These are phyloP conservation scores for Allium fistulosum DNA, from an alignment of 106 monocot genomes.

Conservation along the genomic window DNA sequence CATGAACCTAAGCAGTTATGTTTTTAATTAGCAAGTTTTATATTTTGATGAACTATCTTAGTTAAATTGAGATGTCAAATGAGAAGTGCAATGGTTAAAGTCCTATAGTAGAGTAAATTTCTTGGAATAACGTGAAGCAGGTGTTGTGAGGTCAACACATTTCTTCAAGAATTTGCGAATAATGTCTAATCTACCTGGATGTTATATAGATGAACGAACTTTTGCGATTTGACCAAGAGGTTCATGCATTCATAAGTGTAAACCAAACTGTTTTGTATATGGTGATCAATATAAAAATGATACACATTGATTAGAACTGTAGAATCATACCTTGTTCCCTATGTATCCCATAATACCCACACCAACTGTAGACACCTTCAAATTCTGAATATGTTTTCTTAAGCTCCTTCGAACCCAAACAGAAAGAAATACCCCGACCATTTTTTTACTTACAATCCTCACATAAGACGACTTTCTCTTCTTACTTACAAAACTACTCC, in stretches of 20 bases:
- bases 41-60: no score
- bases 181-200: background rate
- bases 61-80: no score
- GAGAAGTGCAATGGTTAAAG: no score
- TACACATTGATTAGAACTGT: constrained; percentile 1
- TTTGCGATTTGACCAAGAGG: background rate
- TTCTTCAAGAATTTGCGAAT: background rate
- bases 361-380: constrained; percentile 91
- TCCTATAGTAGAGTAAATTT: no score
- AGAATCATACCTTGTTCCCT: constrained; percentile 65
- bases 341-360: constrained; percentile 95
- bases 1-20: no score
- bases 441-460: constrained; percentile 84
- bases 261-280: background rate
- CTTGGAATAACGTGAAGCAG: no score
- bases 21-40: no score
- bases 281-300: background rate
- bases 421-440: constrained; percentile 80
- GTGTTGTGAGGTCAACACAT: no score
- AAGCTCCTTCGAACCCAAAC: constrained; percentile 75
- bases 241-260: background rate
- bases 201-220: background rate
- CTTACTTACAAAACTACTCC: constrained; percentile 7
- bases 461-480: constrained; percentile 65
- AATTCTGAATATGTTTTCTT: constrained; percentile 66